phyloP scores from a whole-genome alignment of 371 early-diverging fungal species.

The Mucor circinelloides region DNA sequence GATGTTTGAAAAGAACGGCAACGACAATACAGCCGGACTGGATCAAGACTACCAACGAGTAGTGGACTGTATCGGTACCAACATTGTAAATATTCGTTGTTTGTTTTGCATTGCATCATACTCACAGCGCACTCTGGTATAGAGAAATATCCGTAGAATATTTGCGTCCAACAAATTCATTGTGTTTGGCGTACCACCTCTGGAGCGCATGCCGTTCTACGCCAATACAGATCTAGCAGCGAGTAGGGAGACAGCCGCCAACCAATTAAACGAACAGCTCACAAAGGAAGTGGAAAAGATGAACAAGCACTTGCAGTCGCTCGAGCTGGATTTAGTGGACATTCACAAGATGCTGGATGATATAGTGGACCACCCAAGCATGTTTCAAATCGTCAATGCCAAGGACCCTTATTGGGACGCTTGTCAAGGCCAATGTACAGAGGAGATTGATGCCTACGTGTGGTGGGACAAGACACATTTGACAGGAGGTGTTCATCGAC shows the following conservation, averaged over 20 bases:
- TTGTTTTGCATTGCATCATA: not conserved
- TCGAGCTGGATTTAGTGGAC: slow-evolving; percentile 40
- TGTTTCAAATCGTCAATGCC: slow-evolving; percentile 41
- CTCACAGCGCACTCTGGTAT: not conserved
- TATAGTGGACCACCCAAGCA: slow-evolving; percentile 28
- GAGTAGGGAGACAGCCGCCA: slow-evolving; percentile 23
- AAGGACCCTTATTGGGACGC: slow-evolving; percentile 42
- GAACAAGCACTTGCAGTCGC: slow-evolving; percentile 29
- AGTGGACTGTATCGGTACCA: slow-evolving; percentile 37
- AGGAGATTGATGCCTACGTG: slow-evolving; percentile 37
- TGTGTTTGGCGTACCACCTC: slow-evolving; percentile 38
- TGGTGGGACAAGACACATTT: slow-evolving; percentile 54
- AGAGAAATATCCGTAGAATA: slow-evolving; percentile 42
- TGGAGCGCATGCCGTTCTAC: slow-evolving; percentile 45
- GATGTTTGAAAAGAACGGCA: slow-evolving; percentile 16
- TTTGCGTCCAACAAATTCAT: slow-evolving; percentile 40
- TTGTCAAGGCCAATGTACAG: slow-evolving; percentile 45
- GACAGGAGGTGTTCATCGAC: slow-evolving; percentile 49
- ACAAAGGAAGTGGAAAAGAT: slow-evolving; percentile 27
- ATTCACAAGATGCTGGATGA: slow-evolving; percentile 33
- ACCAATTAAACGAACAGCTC: slow-evolving; percentile 29
- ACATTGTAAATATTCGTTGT: slow-evolving; percentile 34
- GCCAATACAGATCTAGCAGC: slow-evolving; percentile 11
- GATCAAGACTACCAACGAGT: slow-evolving; percentile 15
- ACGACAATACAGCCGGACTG: not conserved